Percentiles rank a stretch among this genome's conserved stretches.
These are phyloP conservation scores for Podaxis sp. DNA, from an alignment of 768 basidiomycete species.

Conservation along the genomic window DNA sequence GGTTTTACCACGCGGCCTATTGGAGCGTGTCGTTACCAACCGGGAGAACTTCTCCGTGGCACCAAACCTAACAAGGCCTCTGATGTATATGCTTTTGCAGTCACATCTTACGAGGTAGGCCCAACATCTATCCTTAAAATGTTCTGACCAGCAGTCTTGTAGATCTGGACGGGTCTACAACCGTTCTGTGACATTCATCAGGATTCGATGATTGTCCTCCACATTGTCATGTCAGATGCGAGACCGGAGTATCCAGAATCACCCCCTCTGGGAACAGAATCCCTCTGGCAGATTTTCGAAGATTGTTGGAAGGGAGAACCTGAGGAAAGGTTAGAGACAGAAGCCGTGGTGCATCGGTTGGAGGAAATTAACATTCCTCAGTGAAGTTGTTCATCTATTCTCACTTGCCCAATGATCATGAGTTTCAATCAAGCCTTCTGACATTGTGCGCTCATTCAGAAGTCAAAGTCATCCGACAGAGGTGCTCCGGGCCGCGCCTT, in stretches of 20 bases:
- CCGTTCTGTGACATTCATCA: not conserved
- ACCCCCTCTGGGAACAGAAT: not conserved
- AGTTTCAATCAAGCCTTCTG: no score
- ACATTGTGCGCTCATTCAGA: no score
- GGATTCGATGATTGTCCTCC: not conserved
- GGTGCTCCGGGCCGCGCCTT: no score
- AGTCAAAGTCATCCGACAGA: no score
- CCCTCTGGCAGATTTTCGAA: not conserved
- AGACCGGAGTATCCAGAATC: not conserved
- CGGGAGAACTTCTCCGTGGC: conserved; percentile 16
- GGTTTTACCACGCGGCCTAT: conserved; percentile 20
- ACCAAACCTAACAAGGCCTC: conserved; percentile 15
- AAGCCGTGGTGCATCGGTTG: not conserved
- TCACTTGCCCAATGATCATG: no score
- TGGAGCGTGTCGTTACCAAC: conserved; percentile 17
- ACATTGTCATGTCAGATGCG: not conserved
- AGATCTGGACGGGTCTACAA: no score
- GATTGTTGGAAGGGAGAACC: not conserved
- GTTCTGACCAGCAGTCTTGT: no score
- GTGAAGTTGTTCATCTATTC: not conserved
- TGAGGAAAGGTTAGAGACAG: not conserved
- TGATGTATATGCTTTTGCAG: conserved; percentile 22
- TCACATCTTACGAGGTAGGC: conserved; percentile 1
- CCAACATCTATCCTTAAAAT: no score
- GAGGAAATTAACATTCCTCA: not conserved